These are phyloP conservation scores for Psidium friedrichsthalianum DNA, from an alignment of 345 rosid species.

Conservation along the genomic window DNA sequence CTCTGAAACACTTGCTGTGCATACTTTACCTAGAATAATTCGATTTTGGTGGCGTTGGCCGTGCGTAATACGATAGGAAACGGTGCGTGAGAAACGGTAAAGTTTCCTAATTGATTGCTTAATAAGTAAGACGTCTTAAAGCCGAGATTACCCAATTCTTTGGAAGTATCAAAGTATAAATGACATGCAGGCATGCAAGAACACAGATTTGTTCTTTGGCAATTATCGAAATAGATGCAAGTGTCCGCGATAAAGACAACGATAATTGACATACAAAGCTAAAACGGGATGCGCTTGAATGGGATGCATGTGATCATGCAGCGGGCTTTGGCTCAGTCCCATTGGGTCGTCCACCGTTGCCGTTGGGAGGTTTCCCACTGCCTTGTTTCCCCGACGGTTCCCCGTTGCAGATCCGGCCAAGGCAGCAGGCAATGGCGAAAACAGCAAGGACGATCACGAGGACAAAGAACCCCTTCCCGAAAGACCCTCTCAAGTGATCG, in stretches of 20 bases:
- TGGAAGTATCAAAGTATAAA: not conserved
- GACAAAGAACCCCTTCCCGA: constrained; percentile 13
- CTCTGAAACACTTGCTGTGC: not conserved
- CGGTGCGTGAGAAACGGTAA: rapidly evolving
- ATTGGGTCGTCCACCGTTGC: not conserved
- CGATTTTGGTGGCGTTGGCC: not conserved
- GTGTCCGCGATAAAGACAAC: not conserved
- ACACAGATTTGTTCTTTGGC: not conserved
- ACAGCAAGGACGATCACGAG: constrained; percentile 29
- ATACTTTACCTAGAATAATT: not conserved
- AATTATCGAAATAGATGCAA: not conserved
- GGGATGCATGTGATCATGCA: not conserved
- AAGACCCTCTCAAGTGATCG: not conserved
- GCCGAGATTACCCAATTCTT: not conserved
- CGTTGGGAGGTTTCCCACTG: too few relatives aligned
- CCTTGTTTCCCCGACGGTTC: constrained; percentile 13
- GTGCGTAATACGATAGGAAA: not conserved
- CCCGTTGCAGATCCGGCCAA: constrained; percentile 25
- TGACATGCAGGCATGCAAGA: not conserved
- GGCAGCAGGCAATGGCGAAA: constrained; percentile 28
- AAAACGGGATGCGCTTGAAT: not conserved
- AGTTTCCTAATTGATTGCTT: not conserved
- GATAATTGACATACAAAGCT: not conserved
- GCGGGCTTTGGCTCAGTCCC: not conserved
- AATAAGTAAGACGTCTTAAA: not conserved